Conservation (phyloP, 768 basidiomycete genomes). For the Suillus lakei region DNA sequence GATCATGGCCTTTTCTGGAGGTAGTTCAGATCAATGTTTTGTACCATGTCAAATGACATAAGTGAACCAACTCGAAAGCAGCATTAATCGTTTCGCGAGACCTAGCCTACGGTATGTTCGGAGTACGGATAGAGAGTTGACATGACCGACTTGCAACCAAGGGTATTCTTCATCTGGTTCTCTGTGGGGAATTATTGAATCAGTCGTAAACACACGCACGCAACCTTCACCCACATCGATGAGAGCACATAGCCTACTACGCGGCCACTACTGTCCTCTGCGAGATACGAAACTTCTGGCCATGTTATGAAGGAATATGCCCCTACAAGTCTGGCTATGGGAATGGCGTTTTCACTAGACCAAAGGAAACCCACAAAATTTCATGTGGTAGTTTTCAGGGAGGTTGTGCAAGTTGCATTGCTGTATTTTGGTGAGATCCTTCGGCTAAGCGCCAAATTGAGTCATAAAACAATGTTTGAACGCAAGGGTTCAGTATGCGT, state of each 20-base stretch:
- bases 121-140: conserved; percentile 35
- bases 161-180: conserved; percentile 25
- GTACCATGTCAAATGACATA: background rate
- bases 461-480: background rate
- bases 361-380: conserved; percentile 28
- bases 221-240: conserved; percentile 47
- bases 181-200: conserved; percentile 13
- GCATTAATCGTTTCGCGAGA: conserved; percentile 32
- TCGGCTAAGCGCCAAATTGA: conserved; percentile 35
- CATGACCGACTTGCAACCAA: conserved; percentile 24
- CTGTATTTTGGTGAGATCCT: conserved; percentile 54
- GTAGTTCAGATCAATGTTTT: conserved; percentile 4
- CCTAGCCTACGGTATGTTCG: conserved; percentile 34
- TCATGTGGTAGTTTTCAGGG: conserved; percentile 52
- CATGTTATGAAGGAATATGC: conserved; percentile 51
- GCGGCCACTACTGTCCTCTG: conserved; percentile 51
- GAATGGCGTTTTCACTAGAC: background rate
- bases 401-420: conserved; percentile 56
- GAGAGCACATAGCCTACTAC: conserved; percentile 63
- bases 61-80: conserved; percentile 26
- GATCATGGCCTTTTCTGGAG: conserved; percentile 29
- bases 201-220: background rate
- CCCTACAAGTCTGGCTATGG: conserved; percentile 38
- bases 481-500: background rate
- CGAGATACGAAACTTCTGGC: conserved; percentile 60